Evolutionary conservation across 331 rosid species (phyloP).

Genomic region (Pyrus hybrid): DNA sequence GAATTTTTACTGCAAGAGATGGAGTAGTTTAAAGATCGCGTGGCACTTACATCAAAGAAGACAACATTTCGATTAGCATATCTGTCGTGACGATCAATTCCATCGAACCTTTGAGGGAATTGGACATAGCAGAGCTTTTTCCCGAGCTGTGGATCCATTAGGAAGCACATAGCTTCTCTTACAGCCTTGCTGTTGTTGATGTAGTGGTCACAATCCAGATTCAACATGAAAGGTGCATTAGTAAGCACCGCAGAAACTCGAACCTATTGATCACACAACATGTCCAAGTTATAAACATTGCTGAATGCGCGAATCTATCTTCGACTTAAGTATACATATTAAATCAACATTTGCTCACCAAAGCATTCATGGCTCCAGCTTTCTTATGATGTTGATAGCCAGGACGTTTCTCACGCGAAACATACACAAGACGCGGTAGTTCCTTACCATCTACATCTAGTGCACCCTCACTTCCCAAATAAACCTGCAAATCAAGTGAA

Average conservation of each 20-base stretch:
- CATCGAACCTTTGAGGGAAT: conserved; percentile 84
- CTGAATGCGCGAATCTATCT: conserved; percentile 1
- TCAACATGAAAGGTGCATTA: conserved; percentile 86
- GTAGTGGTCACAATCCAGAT: conserved; percentile 96
- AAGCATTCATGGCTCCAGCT: conserved; percentile 96
- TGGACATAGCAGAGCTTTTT: conserved; percentile 79
- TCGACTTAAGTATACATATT: neutral
- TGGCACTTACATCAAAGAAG: conserved; percentile 69
- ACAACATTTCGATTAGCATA: conserved; percentile 73
- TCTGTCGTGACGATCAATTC: conserved; percentile 67
- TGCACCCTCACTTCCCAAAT: conserved; percentile 78
- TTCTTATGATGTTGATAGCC: conserved; percentile 71
- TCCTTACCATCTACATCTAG: conserved; percentile 70
- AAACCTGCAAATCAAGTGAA: conserved; percentile 41
- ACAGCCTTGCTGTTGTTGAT: conserved; percentile 84
- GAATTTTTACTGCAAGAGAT: neutral
- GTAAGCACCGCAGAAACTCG: conserved; percentile 93
- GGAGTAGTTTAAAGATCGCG: neutral
- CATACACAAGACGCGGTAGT: conserved; percentile 69
- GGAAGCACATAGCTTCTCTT: conserved; percentile 94
- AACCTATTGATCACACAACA: conserved; percentile 39
- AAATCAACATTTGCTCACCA: conserved; percentile 40
- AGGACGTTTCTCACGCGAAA: conserved; percentile 84
- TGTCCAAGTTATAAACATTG: conserved; percentile 6
- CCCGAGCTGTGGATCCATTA: conserved; percentile 83